Conservation (phyloP, 345 rosid species). For the Aurinia saxatilis region DNA sequence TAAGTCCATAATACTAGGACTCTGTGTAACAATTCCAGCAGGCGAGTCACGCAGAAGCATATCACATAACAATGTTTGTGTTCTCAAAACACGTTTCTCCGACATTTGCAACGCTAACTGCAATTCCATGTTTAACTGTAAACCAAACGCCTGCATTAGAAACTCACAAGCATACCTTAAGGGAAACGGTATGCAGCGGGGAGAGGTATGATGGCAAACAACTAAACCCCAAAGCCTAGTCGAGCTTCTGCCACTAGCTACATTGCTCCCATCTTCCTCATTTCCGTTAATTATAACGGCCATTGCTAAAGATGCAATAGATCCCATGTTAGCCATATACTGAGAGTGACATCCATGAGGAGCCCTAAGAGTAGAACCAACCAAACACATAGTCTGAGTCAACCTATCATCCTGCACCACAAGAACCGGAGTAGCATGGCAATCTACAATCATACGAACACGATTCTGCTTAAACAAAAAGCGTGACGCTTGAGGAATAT, state of each 20-base stretch:
- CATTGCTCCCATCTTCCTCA: constrained; percentile 51
- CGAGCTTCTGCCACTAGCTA: constrained; percentile 47
- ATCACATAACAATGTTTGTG: constrained; percentile 90
- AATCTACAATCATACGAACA: constrained; percentile 94
- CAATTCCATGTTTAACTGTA: constrained; percentile 95
- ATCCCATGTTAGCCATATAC: constrained; percentile 96
- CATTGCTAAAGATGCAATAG: constrained; percentile 85
- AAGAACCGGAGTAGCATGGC: constrained; percentile 52
- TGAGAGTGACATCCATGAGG: constrained; percentile 97
- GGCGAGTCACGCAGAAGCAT: constrained; percentile 99
- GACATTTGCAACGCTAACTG: constrained; percentile 83
- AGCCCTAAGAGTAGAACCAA: constrained; percentile 95
- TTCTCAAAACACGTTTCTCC: constrained; percentile 84
- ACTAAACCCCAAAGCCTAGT: constrained; percentile 98
- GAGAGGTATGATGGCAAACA: constrained; percentile 95
- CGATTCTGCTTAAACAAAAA: constrained; percentile 93
- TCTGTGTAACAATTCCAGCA: constrained; percentile 84
- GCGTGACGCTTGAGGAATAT: constrained; percentile 94
- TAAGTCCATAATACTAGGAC: constrained; percentile 93
- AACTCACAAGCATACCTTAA: constrained; percentile 97
- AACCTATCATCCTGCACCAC: constrained; percentile 73
- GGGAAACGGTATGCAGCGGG: constrained; percentile 85
- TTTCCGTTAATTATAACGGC: constrained; percentile 85
- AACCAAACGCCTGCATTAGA: constrained; percentile 96
- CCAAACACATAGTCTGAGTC: constrained; percentile 85